These are phyloP conservation scores for Lactarius vividus DNA, from an alignment of 768 basidiomycete species.

Conservation along the genomic window DNA sequence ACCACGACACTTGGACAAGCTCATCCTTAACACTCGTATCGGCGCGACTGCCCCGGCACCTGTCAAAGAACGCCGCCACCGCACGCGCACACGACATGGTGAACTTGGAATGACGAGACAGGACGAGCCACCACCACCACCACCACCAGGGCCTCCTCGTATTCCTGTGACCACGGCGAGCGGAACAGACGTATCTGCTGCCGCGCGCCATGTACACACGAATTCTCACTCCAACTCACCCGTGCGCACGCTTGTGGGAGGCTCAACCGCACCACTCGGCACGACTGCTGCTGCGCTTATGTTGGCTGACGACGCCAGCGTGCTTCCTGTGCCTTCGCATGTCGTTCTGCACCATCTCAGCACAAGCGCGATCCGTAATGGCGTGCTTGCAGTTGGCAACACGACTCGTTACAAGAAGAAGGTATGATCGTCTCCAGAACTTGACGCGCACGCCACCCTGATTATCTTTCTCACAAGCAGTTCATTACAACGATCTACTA, in stretches of 20 bases:
- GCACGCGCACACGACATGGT: conserved; percentile 27
- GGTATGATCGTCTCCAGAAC: conserved; percentile 43
- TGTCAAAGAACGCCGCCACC: conserved; percentile 20
- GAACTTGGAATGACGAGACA: conserved; percentile 24
- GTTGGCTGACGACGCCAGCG: conserved; percentile 83
- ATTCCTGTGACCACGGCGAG: conserved; percentile 36
- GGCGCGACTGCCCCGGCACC: conserved; percentile 29
- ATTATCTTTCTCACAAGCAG: conserved; percentile 37
- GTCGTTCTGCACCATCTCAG: conserved; percentile 93
- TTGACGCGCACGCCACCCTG: neutral
- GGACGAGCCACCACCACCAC: conserved; percentile 14
- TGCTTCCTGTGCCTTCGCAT: conserved; percentile 90
- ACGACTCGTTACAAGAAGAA: conserved; percentile 92
- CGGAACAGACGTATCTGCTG: conserved; percentile 34
- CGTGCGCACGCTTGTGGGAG: conserved; percentile 27
- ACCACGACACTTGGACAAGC: conserved; percentile 89
- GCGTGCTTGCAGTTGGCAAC: conserved; percentile 87
- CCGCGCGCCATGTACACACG: conserved; percentile 15
- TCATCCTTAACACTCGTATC: conserved; percentile 71
- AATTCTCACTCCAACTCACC: conserved; percentile 21
- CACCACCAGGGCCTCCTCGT: conserved; percentile 24
- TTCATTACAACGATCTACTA: conserved; percentile 86
- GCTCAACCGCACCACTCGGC: conserved; percentile 7
- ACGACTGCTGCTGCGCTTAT: conserved; percentile 33
- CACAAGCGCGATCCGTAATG: conserved; percentile 93